These are phyloP conservation scores for Rickenella mellea DNA, from an alignment of 768 basidiomycete species.

Conservation along the genomic window DNA sequence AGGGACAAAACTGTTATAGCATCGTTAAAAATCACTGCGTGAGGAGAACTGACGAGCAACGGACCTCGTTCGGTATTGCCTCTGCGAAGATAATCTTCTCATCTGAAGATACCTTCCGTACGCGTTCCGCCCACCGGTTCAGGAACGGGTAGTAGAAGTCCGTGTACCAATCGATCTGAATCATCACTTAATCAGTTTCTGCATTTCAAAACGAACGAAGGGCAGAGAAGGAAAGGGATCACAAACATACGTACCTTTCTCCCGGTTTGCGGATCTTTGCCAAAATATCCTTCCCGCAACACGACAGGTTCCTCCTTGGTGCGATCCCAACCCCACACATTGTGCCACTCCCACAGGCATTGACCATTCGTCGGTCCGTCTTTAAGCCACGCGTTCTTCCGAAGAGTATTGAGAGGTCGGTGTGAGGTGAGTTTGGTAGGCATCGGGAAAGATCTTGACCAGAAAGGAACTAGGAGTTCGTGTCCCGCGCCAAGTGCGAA, in stretches of 20 bases:
- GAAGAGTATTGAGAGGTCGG: conserved; percentile 48
- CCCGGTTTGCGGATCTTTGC: conserved; percentile 53
- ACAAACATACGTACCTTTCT: conserved; percentile 38
- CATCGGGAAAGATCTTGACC: conserved; percentile 81
- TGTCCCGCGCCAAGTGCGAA: conserved; percentile 90
- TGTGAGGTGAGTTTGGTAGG: conserved; percentile 62
- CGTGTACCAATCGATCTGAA: conserved; percentile 77
- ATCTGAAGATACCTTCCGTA: conserved; percentile 37
- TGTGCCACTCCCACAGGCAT: conserved; percentile 88
- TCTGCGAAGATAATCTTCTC: conserved; percentile 70
- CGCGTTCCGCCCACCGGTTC: conserved; percentile 53
- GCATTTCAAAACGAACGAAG: neutral
- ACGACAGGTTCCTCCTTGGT: conserved; percentile 60
- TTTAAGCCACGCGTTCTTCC: conserved; percentile 56
- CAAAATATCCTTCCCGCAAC: conserved; percentile 80
- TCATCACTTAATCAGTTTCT: neutral
- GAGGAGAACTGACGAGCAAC: conserved; percentile 1
- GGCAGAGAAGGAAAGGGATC: no score
- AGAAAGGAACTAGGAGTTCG: conserved; percentile 68
- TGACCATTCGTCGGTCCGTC: conserved; percentile 65
- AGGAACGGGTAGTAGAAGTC: conserved; percentile 81
- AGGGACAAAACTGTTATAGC: conserved; percentile 58
- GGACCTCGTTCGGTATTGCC: conserved; percentile 88
- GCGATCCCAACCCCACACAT: conserved; percentile 85
- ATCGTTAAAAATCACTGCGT: neutral